phyloP scores from a whole-genome alignment of 2,329 filamentous ascomycete species.

The Neopestalotiopsis sp. region DNA sequence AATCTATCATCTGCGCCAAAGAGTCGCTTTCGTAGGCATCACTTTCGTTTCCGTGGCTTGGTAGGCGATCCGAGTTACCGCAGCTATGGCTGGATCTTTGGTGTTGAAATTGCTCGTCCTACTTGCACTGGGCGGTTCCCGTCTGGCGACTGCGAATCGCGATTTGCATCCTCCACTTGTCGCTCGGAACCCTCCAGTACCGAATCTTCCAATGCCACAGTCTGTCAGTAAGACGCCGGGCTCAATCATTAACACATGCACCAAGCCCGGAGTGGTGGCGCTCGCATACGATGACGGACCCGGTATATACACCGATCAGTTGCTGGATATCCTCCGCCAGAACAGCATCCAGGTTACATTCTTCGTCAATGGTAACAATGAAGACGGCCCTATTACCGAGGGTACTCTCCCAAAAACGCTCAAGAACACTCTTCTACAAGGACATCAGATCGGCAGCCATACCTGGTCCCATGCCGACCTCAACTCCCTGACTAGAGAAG shows the following conservation, averaged over 20 bases:
- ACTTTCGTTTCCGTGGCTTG: neutral
- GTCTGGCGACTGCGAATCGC: neutral
- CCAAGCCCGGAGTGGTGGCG: conserved; percentile 24
- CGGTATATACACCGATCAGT: conserved; percentile 24
- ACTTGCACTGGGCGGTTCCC: neutral
- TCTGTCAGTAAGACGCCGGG: neutral
- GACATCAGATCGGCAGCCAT: conserved; percentile 55
- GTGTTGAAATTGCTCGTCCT: neutral
- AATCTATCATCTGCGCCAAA: neutral
- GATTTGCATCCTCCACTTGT: neutral
- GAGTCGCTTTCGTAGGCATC: neutral
- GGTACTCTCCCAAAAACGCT: neutral
- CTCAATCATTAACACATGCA: conserved; percentile 22
- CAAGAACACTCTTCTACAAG: conserved; percentile 35
- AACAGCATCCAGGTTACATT: conserved; percentile 28
- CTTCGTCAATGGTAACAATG: conserved; percentile 44
- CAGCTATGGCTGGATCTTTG: neutral
- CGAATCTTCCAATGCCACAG: neutral
- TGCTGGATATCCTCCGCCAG: conserved; percentile 24
- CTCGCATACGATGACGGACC: conserved; percentile 35
- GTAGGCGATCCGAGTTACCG: neutral
- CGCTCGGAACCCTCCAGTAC: neutral
- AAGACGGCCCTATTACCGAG: conserved; percentile 7
- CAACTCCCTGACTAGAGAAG: conserved; percentile 36
- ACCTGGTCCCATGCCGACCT: conserved; percentile 52